phyloP scores from a whole-genome alignment of 768 basidiomycete genomes.

The Lepiota subincarnata region DNA sequence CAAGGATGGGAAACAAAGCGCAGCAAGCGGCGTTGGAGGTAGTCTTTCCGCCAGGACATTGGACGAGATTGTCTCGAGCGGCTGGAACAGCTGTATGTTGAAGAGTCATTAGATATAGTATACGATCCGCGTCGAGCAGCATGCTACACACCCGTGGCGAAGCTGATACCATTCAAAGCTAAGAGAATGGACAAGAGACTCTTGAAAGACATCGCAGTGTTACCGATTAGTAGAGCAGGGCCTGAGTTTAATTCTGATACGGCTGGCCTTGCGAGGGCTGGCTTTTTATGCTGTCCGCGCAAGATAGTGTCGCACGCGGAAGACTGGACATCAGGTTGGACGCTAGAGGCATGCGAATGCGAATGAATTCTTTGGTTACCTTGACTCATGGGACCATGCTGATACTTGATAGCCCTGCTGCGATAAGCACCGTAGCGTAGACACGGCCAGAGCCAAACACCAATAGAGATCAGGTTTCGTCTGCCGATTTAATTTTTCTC shows the following conservation, averaged over 20 bases:
- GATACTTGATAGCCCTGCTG: not conserved
- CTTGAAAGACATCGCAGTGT: slow-evolving; percentile 9
- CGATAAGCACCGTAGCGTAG: no score
- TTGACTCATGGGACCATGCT: not conserved
- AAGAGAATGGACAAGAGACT: slow-evolving; percentile 1
- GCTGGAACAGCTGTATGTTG: slow-evolving; percentile 4
- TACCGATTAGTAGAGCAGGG: not conserved
- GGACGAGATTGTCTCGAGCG: not conserved
- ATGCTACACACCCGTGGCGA: slow-evolving; percentile 1
- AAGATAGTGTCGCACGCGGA: not conserved
- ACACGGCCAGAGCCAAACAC: not conserved
- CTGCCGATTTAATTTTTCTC: not conserved
- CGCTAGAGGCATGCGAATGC: not conserved
- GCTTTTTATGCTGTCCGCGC: not conserved
- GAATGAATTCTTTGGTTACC: not conserved
- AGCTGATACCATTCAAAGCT: not conserved
- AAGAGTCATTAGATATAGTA: not conserved
- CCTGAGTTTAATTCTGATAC: not conserved
- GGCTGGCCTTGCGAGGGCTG: not conserved
- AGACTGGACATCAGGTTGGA: not conserved
- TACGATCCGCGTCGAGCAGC: not conserved
- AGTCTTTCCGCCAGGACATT: slow-evolving; percentile 23
- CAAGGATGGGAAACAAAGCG: slow-evolving; percentile 33
- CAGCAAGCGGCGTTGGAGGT: slow-evolving; percentile 33
- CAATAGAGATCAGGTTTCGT: no score